Percentiles rank a stretch among this genome's conserved stretches.
Evolutionary conservation across 805 yeast species (phyloP).

Genomic region (Candida maltosa): DNA sequence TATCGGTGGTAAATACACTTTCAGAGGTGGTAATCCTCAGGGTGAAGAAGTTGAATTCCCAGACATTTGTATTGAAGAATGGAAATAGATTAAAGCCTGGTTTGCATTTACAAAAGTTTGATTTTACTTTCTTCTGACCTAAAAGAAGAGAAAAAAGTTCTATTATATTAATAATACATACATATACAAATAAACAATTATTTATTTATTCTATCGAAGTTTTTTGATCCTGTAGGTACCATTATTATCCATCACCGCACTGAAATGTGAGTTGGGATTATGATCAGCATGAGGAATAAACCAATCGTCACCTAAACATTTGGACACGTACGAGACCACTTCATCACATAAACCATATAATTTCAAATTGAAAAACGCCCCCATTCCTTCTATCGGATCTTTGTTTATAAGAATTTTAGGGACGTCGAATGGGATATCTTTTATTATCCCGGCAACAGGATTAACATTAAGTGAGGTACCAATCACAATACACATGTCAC

Average conservation of each 20-base stretch:
- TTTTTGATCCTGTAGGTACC: too few relatives aligned
- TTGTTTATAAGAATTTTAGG: conserved; percentile 40
- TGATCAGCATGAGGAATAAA: conserved; percentile 29
- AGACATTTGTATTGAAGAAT: conserved; percentile 34
- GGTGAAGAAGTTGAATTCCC: conserved; percentile 43
- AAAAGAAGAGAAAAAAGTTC: too few relatives aligned
- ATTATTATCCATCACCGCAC: too few relatives aligned
- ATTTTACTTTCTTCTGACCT: too few relatives aligned
- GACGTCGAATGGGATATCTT: conserved; percentile 26
- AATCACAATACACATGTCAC: conserved; percentile 77
- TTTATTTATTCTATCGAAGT: too few relatives aligned
- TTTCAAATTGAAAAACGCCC: conserved; percentile 36
- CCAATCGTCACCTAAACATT: conserved; percentile 30
- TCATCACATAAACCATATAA: conserved; percentile 41
- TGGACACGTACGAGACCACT: conserved; percentile 31
- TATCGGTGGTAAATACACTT: conserved; percentile 34
- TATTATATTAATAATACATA: too few relatives aligned
- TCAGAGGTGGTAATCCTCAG: conserved; percentile 40
- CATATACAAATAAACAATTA: too few relatives aligned
- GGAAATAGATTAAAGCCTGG: conserved; percentile 5
- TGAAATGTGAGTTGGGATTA: too few relatives aligned
- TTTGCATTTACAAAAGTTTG: too few relatives aligned
- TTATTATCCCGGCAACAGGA: conserved; percentile 41
- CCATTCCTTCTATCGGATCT: conserved; percentile 29
- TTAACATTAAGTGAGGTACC: conserved; percentile 81